phyloP scores from a whole-genome alignment of 2,329 filamentous ascomycete genomes.

The Macroventuria anomochaeta region DNA sequence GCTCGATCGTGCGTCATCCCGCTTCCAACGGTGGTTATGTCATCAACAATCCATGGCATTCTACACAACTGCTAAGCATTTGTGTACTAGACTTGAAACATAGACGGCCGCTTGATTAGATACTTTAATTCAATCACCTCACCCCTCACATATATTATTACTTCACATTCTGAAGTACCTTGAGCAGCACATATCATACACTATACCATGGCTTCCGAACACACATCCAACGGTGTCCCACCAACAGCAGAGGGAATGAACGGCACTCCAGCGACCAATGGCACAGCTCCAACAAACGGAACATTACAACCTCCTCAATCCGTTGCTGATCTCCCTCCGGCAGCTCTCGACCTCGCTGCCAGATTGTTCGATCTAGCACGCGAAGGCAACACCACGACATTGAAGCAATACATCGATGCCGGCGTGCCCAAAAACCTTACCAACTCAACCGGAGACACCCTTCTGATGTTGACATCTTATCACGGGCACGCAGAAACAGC shows the following conservation, averaged over 20 bases:
- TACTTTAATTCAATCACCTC: background rate
- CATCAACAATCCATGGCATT: slow-evolving; percentile 26
- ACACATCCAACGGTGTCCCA: slow-evolving; percentile 21
- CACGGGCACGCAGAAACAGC: slow-evolving; percentile 69
- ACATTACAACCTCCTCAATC: slow-evolving; percentile 12
- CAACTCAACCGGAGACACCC: slow-evolving; percentile 75
- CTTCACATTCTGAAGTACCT: background rate
- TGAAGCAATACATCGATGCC: slow-evolving; percentile 68
- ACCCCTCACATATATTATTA: background rate
- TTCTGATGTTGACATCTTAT: slow-evolving; percentile 77
- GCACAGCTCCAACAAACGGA: background rate
- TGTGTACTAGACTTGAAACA: slow-evolving; percentile 8
- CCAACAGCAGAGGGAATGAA: slow-evolving; percentile 8
- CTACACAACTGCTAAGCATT: slow-evolving; percentile 20
- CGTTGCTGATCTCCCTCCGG: slow-evolving; percentile 60
- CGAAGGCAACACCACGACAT: slow-evolving; percentile 62
- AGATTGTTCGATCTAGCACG: slow-evolving; percentile 73
- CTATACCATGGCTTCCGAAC: slow-evolving; percentile 24
- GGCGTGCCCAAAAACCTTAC: slow-evolving; percentile 74
- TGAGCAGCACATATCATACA: background rate
- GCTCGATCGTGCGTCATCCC: slow-evolving; percentile 22
- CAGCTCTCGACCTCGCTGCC: slow-evolving; percentile 69
- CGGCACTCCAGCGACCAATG: slow-evolving; percentile 1
- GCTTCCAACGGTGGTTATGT: slow-evolving; percentile 31
- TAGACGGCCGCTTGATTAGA: background rate